Evolutionary conservation across 202 grass and related monocot genomes (phyloP), one percentile per base, ranked within the genome.

Genomic region (Schoenoplectus tabernaemontani): DNA sequence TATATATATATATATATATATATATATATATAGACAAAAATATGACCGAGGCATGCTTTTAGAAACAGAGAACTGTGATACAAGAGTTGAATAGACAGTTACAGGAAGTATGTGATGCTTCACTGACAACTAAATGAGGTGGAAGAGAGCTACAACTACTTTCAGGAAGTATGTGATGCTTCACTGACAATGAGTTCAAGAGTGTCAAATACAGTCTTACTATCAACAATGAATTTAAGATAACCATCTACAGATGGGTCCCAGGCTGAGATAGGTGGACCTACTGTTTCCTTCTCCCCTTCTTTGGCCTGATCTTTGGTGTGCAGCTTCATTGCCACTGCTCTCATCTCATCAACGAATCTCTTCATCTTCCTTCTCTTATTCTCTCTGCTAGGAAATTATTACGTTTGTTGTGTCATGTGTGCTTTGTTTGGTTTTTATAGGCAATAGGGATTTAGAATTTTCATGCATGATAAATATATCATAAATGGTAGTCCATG

Each of bases 321-420:
- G 84, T 97, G 93, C 79, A 97, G 89, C n/a, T 85, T 83, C 90
- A 97, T 97, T 9, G 93, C 88, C 19, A 86, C 87, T 10, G 89
- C 79, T 75, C 93, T 69, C 91, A 97, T 93, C 87, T 97, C 93
- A 68, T 93, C 91, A 17, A 91, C 80, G 64, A 97, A 97, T 56
- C 86, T 78, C 43, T 84, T 91, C 43, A 51, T 43, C 20, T 84
- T 0, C 68, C 86, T 59, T 86, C 83, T 2, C 83, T 84, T 57
- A 83, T 39, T 82, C 79, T 70, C 7, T 54, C 7, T 33, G 70
- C 54, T 53, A 53, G 26, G 46, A 51, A 26, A 24, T 47, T 19
- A 16, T 53, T 50, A 16, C 33, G 68, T 53, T 70, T 44, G 12
- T 50, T 72, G 1, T 47, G 65, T 69, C 44, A 28, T 5, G 9